Base-by-base conservation (phyloP, 2,329 filamentous ascomycete genomes). In the Sphaerulina vaccinii region DNA sequence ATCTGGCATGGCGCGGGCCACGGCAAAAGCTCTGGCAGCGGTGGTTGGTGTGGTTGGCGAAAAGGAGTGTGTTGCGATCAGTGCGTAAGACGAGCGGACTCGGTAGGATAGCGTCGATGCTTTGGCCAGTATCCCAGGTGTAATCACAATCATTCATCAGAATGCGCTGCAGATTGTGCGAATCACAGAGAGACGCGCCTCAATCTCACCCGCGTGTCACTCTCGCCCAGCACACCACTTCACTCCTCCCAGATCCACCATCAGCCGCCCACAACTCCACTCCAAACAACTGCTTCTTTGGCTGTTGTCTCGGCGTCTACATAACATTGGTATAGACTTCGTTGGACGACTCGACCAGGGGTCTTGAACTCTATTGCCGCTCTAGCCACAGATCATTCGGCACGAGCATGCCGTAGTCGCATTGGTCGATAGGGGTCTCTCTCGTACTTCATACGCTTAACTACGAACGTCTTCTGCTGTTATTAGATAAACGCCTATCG, bases 31-130 rank as follows among this genome's bases (percentile, higher is more conserved):
- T 15, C 21, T 42, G 39, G 39, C 45, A 35, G 36, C 35, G 33
- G 37, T 42, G 23, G 46, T 36, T 49, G 46, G 46, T 16, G 44
- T 47, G 44, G 44, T 47, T 47, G 44, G 46, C 37, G 40, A 50
- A 50, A 50, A 50, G 38, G 47, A 41, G 38, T 13, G 29, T 24
- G 38, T n/a, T 16, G 19, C 33, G 27, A 39, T 19, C 37, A 39
- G 37, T 22, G 16, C 37, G 37, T 18, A 39, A 22, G 16, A 21
- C 5, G 24, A 29, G 8, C 24, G 8, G 13, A 11, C 8, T 29
- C 24, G 13, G 24, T 5, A 29, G 24, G 24, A 9, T 8, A 29
- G 13, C 13, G 24, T 29, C 24, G 24, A 29, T 29, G 24, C 24
- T 29, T 8, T n/a, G n/a, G n/a, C n/a, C n/a, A n/a, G n/a, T n/a